Conservation (phyloP, 1,284 basidiomycete species). For the Sanghuangporus weigelae region DNA sequence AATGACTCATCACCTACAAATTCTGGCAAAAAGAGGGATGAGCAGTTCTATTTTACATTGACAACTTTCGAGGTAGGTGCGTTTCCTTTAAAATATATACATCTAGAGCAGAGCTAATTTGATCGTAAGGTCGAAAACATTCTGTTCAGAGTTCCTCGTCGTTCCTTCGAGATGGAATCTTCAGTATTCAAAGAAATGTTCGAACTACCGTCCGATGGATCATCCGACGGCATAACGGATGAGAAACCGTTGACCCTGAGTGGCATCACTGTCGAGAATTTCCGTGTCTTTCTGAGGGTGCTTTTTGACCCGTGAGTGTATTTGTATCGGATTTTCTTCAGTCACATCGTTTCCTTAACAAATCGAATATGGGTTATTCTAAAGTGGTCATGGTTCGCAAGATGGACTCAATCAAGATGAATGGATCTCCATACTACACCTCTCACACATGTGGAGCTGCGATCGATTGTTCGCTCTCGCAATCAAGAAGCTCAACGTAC, state of each 20-base stretch:
- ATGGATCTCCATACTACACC: constrained; percentile 8
- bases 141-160: constrained; percentile 8
- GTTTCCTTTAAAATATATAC: background rate
- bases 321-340: background rate
- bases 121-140: constrained; percentile 4
- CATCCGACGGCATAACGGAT: background rate
- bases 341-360: background rate
- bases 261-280: constrained; percentile 3
- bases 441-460: constrained; percentile 14
- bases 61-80: background rate
- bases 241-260: background rate
- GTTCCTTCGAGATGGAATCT: constrained; percentile 5
- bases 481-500: background rate
- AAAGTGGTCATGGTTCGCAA: background rate
- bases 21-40: background rate
- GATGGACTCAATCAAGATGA: background rate
- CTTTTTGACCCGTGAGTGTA: background rate
- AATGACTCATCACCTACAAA: no score
- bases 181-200: constrained; percentile 11
- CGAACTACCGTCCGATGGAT: background rate
- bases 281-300: background rate
- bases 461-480: background rate
- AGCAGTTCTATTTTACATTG: background rate
- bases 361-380: no score
- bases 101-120: background rate